Evolutionary conservation across 345 rosid genomes (phyloP), one percentile per base, ranked within the genome.

Genomic region (Populus pruinosa): DNA sequence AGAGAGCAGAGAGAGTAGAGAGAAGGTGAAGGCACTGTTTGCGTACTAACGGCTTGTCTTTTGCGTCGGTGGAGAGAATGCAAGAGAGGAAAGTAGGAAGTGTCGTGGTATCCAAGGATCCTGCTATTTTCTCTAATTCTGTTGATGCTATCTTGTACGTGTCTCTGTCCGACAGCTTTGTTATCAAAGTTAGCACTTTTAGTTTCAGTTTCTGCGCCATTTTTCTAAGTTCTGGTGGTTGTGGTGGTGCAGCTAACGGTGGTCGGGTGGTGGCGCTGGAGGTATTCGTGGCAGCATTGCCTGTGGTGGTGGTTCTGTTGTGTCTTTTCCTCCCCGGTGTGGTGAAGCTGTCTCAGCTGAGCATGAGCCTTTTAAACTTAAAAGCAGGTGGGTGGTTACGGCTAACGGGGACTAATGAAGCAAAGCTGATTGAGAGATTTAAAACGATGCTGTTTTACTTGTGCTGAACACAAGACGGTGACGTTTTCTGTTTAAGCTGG

Each of bases 81-180:
- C 93, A 88, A 33, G 92, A 88, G 61, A 95, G 76, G 79, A 93
- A 95, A 55, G 87, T 69, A 23, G 95, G 80, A 73, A 93, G 90
- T 5, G 90, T 81, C 70, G 88, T 27, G 35, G 84, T 76, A 76
- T 91, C 97, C 20, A 93, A 88, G 5, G 84, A 78, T 70, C 81
- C 82, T 53, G 93, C 94, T 23, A 95, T 80, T 68, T 89, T 85
- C 18, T 91, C 90, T 10, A 95, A 94, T 89, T 95, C 97, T 0
- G 88, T 71, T 33, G 91, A 88, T 2, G 98, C 96, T 71, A 83
- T 75, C 65, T 93, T 71, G 86, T 86, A 87, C 33, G 98, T 95
- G 80, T 95, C 99, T 29, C 96, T 83, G 88, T 95, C 96, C 8
- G 94, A 87, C 41, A 95, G 94, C 88, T 95, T 95, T 5, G 87